A percentile compares a stretch with the other conserved stretches of the same genome.
Evolutionary conservation across 257 asterid genomes (phyloP).

Genomic region (Lycium ferocissimum): DNA sequence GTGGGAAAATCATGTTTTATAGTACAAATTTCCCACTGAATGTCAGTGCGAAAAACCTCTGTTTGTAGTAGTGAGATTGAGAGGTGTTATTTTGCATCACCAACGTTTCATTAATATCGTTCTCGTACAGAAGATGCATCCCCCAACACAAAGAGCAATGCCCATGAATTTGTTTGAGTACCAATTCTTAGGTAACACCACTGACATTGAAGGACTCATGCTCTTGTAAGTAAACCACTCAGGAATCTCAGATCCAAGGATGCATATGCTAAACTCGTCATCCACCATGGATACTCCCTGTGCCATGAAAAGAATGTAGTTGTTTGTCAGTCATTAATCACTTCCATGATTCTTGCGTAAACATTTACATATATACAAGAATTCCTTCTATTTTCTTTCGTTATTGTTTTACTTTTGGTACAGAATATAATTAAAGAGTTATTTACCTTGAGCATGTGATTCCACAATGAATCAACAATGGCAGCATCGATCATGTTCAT

Average conservation of each 20-base stretch:
- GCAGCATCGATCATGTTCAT: not conserved
- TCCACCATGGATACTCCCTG: slow-evolving; percentile 27
- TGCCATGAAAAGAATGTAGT: not conserved
- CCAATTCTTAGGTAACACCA: slow-evolving; percentile 24
- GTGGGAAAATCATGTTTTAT: too few relatives aligned
- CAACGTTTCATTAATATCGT: not conserved
- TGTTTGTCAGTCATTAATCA: too few relatives aligned
- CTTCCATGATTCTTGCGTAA: not conserved
- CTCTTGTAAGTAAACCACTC: slow-evolving; percentile 28
- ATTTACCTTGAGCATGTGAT: slow-evolving; percentile 31
- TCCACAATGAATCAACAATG: slow-evolving; percentile 11
- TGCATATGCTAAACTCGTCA: slow-evolving; percentile 21
- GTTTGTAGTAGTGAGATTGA: not conserved
- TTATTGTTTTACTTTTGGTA: too few relatives aligned
- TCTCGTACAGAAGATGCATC: slow-evolving; percentile 11
- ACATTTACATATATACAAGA: not conserved
- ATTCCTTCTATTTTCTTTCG: too few relatives aligned
- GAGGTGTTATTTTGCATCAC: not conserved
- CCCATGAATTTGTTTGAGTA: slow-evolving; percentile 26
- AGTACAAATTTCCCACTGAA: too few relatives aligned
- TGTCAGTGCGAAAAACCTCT: too few relatives aligned
- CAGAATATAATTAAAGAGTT: not conserved
- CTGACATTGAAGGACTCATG: slow-evolving; percentile 23
- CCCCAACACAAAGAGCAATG: slow-evolving; percentile 26
- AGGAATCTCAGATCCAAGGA: slow-evolving; percentile 31